Evolutionary conservation across 441 rosid genomes (phyloP), one percentile per base, ranked within the genome.

Genomic region (Lepidium campestre): DNA sequence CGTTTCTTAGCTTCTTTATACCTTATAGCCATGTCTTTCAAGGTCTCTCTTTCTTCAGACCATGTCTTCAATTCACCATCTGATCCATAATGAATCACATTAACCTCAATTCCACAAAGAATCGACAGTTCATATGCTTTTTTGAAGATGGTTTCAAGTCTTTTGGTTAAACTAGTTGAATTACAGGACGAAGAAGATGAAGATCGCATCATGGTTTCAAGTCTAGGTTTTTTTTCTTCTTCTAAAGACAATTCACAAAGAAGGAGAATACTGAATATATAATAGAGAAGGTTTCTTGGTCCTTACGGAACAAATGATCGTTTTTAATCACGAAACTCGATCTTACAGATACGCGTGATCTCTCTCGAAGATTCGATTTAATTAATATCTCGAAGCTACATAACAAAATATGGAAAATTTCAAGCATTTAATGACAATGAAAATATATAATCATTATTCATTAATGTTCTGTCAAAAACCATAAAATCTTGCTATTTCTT

Each of bases 111-210:
- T 15, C n/a, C 47, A 42, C 67, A 69, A 1, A 69, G 62, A n/a
- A 15, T 25, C 6, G 74, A 52, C 6, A 69, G 74, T 37, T 69
- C 62, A 6, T 17, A 3, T 22, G 68, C 74, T 44, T 70, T 70
- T 12, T 42, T 70, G 68, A 61, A 61, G 55, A 70, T 25, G 8
- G 73, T 69, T 8, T 50, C 61, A 31, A 69, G 67, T 39, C 73
- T 69, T 6, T 69, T 60, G 27, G 10, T 34, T 17, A 69, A 60
- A 47, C 37, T 59, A 6, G 35, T 40, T 50, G 60, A 50, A 12
- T 31, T 14, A 60, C 27, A 11, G 20, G 72, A 57, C 7, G 65
- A 58, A 4, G 59, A 37, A 27, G 44, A 45, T 29, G 27, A 1
- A 10, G 49, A 36, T 14, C 25, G 59, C 59, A 31, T 59, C 25